Evolutionary conservation across 2,329 filamentous ascomycete species (phyloP).

Genomic region (Claviceps africana): DNA sequence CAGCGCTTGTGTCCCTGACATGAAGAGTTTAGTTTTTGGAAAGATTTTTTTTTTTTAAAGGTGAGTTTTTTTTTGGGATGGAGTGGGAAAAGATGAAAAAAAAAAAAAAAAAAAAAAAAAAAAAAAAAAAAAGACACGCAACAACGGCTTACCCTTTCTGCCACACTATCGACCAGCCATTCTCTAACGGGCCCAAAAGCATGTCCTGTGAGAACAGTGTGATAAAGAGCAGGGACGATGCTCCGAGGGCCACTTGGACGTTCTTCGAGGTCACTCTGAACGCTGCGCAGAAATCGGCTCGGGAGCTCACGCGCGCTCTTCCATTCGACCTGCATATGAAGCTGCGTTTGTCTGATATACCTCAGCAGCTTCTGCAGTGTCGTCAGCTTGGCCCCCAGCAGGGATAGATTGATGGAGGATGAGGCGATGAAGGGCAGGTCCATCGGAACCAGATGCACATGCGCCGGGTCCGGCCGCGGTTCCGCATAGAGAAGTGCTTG

Average conservation of each 20-base stretch:
- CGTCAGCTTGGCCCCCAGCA: slow-evolving; percentile 76
- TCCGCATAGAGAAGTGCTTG: slow-evolving; percentile 53
- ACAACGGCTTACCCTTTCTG: slow-evolving; percentile 50
- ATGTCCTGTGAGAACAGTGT: slow-evolving; percentile 72
- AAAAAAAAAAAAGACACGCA: too few relatives aligned
- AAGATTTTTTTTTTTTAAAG: neutral
- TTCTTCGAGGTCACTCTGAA: slow-evolving; percentile 60
- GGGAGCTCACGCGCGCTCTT: slow-evolving; percentile 70
- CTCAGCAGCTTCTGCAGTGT: slow-evolving; percentile 74
- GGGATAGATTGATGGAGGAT: slow-evolving; percentile 65
- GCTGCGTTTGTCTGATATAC: slow-evolving; percentile 69
- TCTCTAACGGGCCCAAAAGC: slow-evolving; percentile 63
- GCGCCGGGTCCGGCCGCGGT: slow-evolving; percentile 17
- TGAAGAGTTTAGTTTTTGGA: neutral
- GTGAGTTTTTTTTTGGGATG: neutral
- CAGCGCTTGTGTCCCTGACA: slow-evolving; percentile 76
- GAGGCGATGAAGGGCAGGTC: slow-evolving; percentile 73
- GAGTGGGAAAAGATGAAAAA: neutral
- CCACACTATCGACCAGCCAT: slow-evolving; percentile 76
- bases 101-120: neutral
- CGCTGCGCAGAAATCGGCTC: slow-evolving; percentile 58
- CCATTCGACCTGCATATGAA: slow-evolving; percentile 71
- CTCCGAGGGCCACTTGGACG: slow-evolving; percentile 39
- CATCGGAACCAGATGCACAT: slow-evolving; percentile 52
- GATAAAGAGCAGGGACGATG: slow-evolving; percentile 66